Percentiles rank a stretch among this genome's conserved stretches.
Conservation (phyloP, 176 grass and related monocot genomes). For the Oryza brachyantha region DNA sequence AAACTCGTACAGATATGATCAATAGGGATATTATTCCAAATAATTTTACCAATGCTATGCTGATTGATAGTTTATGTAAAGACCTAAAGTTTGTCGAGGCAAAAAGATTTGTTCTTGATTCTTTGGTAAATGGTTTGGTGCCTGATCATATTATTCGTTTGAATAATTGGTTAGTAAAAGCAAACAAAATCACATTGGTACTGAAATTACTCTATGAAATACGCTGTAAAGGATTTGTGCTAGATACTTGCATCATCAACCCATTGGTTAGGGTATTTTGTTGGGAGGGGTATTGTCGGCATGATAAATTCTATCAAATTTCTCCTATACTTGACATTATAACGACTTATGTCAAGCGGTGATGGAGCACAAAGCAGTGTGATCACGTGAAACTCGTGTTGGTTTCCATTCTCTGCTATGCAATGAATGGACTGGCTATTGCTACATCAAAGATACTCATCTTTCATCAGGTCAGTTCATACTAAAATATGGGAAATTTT, state of each 20-base stretch:
- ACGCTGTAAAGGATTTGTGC: constrained; percentile 20
- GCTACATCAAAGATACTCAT: not conserved
- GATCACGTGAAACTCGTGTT: not conserved
- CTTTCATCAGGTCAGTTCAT: constrained; percentile 26
- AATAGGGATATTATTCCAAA: constrained; percentile 42
- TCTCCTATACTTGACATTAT: constrained; percentile 49
- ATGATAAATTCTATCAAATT: constrained; percentile 30
- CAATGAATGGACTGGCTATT: not conserved
- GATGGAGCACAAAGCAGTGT: constrained; percentile 1
- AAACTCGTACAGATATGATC: constrained; percentile 42
- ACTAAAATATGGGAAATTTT: no score
- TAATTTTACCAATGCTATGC: constrained; percentile 48
- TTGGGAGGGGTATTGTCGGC: constrained; percentile 34
- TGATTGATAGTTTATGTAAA: constrained; percentile 67
- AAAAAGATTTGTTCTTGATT: constrained; percentile 38
- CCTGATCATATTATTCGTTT: constrained; percentile 51
- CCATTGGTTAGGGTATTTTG: constrained; percentile 58
- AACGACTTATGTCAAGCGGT: not conserved
- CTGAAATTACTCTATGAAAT: constrained; percentile 44
- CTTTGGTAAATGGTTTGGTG: constrained; percentile 4
- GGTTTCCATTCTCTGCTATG: not conserved
- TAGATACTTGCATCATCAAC: constrained; percentile 38
- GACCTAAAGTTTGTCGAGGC: constrained; percentile 28
- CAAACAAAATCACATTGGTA: constrained; percentile 33
- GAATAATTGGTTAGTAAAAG: constrained; percentile 56